A percentile compares a stretch with the other conserved stretches of the same genome.
Evolutionary conservation across 2,329 filamentous ascomycete species (phyloP).

Genomic region (Fusarium cicatricum): DNA sequence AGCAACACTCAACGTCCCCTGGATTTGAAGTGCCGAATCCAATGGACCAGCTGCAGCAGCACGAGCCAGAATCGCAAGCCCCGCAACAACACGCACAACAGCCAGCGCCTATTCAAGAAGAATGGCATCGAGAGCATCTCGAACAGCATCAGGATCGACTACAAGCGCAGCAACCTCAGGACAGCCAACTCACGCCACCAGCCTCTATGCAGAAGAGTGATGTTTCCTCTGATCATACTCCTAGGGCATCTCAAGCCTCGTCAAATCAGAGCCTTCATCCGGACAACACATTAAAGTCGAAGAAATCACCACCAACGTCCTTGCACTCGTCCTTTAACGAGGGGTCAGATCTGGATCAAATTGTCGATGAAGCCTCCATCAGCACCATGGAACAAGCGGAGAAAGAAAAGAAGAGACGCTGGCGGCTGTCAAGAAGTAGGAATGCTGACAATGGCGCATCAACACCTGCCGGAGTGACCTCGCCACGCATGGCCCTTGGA

Average conservation of each 20-base stretch:
- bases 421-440: slow-evolving; percentile 73
- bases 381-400: slow-evolving; percentile 58
- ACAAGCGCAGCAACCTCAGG: slow-evolving; percentile 25
- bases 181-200: slow-evolving; percentile 27
- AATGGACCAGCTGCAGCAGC: slow-evolving; percentile 49
- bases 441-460: slow-evolving; percentile 64
- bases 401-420: slow-evolving; percentile 74
- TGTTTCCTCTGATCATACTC: slow-evolving; percentile 55
- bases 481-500: slow-evolving; percentile 61
- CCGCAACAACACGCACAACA: slow-evolving; percentile 25
- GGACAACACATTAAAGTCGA: slow-evolving; percentile 65
- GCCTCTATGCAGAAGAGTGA: slow-evolving; percentile 40
- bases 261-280: slow-evolving; percentile 53
- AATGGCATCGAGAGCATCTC: slow-evolving; percentile 28
- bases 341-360: slow-evolving; percentile 79
- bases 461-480: slow-evolving; percentile 51
- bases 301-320: slow-evolving; percentile 78
- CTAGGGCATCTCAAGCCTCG: slow-evolving; percentile 56
- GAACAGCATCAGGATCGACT: slow-evolving; percentile 27
- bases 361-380: slow-evolving; percentile 62
- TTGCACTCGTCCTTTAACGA: slow-evolving; percentile 82
- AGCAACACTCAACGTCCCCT: slow-evolving; percentile 57
- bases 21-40: slow-evolving; percentile 56
- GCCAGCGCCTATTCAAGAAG: slow-evolving; percentile 33
- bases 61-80: slow-evolving; percentile 28